Evolutionary conservation across 768 basidiomycete species (phyloP).

Genomic region (Tylopilus subfusipes): DNA sequence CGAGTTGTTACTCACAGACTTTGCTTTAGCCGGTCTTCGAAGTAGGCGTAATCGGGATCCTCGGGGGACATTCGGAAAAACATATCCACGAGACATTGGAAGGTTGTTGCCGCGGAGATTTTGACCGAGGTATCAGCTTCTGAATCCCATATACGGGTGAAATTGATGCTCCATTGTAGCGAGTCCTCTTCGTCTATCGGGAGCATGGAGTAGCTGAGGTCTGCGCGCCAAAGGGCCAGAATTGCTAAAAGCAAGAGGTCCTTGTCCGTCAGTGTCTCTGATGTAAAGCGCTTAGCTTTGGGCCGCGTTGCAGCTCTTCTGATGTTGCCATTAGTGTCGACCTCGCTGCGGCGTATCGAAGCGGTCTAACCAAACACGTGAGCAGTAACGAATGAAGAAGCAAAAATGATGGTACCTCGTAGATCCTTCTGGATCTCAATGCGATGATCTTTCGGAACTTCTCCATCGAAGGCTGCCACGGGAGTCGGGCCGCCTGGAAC

Average conservation of each 20-base stretch:
- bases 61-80: slow-evolving; percentile 42
- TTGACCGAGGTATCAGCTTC: slow-evolving; percentile 64
- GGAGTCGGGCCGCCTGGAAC: slow-evolving; percentile 48
- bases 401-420: slow-evolving; percentile 42
- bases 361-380: slow-evolving; percentile 37
- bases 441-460: slow-evolving; percentile 45
- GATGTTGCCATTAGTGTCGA: slow-evolving; percentile 53
- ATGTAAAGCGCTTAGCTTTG: slow-evolving; percentile 53
- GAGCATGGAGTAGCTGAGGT: slow-evolving; percentile 51
- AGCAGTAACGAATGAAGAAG: slow-evolving; percentile 5
- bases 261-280: slow-evolving; percentile 60
- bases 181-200: slow-evolving; percentile 40
- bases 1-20: slow-evolving; percentile 41
- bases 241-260: slow-evolving; percentile 69
- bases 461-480: slow-evolving; percentile 54
- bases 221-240: slow-evolving; percentile 64
- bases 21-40: slow-evolving; percentile 44
- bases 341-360: slow-evolving; percentile 55
- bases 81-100: slow-evolving; percentile 43
- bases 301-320: slow-evolving; percentile 56
- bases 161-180: slow-evolving; percentile 44
- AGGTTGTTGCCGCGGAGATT: slow-evolving; percentile 51
- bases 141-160: slow-evolving; percentile 57
- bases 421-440: slow-evolving; percentile 50
- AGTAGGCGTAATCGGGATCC: slow-evolving; percentile 36